Base-by-base conservation (phyloP, 352 stramenopile genomes). In the Globisporangium cederbergense region DNA sequence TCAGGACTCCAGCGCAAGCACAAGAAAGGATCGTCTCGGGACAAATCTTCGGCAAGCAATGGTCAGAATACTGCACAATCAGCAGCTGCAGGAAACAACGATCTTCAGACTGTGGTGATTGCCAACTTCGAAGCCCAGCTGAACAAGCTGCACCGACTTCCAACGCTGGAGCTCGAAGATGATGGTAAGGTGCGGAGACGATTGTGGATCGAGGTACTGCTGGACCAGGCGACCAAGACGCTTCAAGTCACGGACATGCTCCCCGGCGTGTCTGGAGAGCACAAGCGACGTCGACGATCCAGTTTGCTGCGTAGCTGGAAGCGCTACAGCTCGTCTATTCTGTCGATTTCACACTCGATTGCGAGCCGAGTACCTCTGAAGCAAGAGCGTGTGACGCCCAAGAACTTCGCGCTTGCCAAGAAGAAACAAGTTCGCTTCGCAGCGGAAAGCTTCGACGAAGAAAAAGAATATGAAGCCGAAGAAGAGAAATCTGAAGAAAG, bases 211-310 rank as follows among this genome's bases (percentile, higher is more conserved):
- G 83, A 93, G 75, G 83, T 95, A 4, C 49, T 85, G 34, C 74
- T 95, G 4, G 84, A 93, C 28, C 82, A 91, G 62, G 84, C 86
- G 7, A 90, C 84, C 2, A 95, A 95, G 65, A 91, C 83, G 3
- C 70, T 95, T 18, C 61, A 89, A 16, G 81, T 95, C 34, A 95
- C 83, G 4, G 86, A 95, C 68, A 84, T 92, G 68, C 70, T 95
- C 0, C 86, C 86, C 34, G 86, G 86, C 4, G 76, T 74, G 40
- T 95, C 86, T 4, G 77, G 74, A 0, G 86, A 91, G 28, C 86
- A 93, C 59, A 84, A 83, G 34, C 70, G 83, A 7, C 79, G 85
- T 4, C 78, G 84, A 3, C 70, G 85, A 6, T 76, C 86, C 22
- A 91, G 77, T 52, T 66, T 95, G 47, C 60, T 95, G 52, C 77